Percentiles rank a stretch among this genome's conserved stretches.
Conservation (phyloP, 1,139 yeast genomes). For the Taphrina flavorubra region DNA sequence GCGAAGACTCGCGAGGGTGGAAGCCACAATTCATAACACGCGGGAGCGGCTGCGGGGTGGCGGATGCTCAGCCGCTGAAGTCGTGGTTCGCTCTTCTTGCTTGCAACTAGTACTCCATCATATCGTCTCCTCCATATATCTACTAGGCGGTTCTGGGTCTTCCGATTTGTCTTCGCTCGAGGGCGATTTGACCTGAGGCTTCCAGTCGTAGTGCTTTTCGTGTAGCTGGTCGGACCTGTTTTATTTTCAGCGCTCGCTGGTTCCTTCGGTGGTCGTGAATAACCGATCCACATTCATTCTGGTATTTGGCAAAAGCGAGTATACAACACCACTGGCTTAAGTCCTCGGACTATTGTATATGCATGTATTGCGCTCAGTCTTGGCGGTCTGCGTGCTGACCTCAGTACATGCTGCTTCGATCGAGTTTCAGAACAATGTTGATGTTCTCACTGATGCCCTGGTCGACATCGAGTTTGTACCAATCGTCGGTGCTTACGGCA, state of each 20-base stretch:
- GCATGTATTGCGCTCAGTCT: background rate
- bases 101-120: too few relatives aligned
- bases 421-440: background rate
- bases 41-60: constrained; percentile 10
- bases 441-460: background rate
- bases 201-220: too few relatives aligned
- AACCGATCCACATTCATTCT: background rate
- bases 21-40: constrained; percentile 1
- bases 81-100: background rate
- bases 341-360: background rate
- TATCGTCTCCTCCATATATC: too few relatives aligned
- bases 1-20: background rate
- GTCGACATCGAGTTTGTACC: background rate
- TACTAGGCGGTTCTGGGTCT: too few relatives aligned
- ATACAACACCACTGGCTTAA: background rate
- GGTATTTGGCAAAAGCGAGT: background rate
- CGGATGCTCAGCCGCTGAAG: constrained; percentile 14
- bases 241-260: too few relatives aligned
- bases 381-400: background rate
- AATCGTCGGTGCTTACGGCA: background rate
- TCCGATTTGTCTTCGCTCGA: too few relatives aligned
- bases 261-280: too few relatives aligned
- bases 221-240: too few relatives aligned
- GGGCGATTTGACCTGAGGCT: too few relatives aligned
- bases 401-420: background rate